These are phyloP conservation scores for Thecaphora thlaspeos DNA, from an alignment of 1,284 basidiomycete genomes.

Conservation along the genomic window DNA sequence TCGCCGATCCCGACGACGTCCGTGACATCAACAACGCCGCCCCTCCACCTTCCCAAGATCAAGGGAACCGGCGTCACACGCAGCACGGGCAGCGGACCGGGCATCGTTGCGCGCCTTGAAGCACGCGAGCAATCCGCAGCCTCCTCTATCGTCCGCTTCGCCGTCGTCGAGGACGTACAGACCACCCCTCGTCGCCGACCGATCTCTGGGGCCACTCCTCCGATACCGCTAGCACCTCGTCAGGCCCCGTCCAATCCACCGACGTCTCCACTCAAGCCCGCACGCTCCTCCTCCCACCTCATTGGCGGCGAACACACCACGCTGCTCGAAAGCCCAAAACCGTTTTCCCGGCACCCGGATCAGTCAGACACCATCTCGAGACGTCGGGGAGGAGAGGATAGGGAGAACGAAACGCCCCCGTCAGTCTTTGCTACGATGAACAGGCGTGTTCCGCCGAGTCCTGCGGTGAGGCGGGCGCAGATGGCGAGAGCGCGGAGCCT, in stretches of 20 bases:
- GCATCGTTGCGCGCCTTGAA: not conserved
- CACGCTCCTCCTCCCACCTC: not conserved
- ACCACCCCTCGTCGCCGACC: no score
- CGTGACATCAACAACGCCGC: not conserved
- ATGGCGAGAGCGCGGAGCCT: constrained; percentile 20
- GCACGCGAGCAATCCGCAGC: not conserved
- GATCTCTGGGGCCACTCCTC: no score
- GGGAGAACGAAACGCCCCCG: not conserved
- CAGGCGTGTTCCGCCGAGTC: constrained; percentile 21
- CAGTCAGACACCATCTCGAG: no score
- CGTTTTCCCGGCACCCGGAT: not conserved
- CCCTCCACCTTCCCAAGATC: not conserved
- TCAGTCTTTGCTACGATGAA: not conserved
- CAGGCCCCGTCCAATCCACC: no score
- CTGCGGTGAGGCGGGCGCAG: constrained; percentile 30
- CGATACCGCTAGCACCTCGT: no score
- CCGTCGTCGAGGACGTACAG: no score
- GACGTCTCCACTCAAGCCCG: no score
- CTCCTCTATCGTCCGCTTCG: no score
- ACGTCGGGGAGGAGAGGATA: not conserved
- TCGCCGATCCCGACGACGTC: no score
- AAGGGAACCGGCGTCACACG: not conserved
- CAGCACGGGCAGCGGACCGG: not conserved
- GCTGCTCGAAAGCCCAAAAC: not conserved
- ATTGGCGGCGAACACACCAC: not conserved